Evolutionary conservation across 345 rosid genomes (phyloP), one percentile per base, ranked within the genome.

Genomic region (Populus pruinosa): DNA sequence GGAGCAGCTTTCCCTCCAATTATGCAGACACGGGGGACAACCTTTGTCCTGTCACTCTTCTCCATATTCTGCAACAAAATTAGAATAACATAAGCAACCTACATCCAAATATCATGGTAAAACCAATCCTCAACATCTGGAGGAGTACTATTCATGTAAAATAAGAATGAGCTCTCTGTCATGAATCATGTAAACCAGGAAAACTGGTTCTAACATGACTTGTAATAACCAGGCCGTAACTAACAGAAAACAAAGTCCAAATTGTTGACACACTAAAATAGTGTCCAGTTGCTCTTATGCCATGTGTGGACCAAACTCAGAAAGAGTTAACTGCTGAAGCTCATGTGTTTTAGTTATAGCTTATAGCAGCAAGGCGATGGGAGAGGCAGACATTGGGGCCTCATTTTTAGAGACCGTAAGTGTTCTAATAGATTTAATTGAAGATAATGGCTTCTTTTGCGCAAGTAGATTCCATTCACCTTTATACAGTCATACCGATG

Each of bases 1-100:
- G 89, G 89, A 29, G 89, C 89, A 67, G 89, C 89, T 81, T 85
- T 87, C 38, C 89, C 88, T 65, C 89, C 88, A 71, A 87, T 69
- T 43, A 87, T 87, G 85, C 87, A 85, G 70, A 87, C 88, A 43
- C 86, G 88, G 33, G 89, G 89, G 67, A 85, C 89, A 76, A 87
- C 87, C 23, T 81, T 83, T 71, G 43, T 83, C 79, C 82, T 85
- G 61, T 81, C 86, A 68, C 73, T 79, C 68, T 78, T 70, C 55
- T 83, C 77, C 89, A 87, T 87, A 67, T 84, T 82, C 87, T 86
- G 79, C 64, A 33, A 41, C 65, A 69, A 70, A 63, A 29, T 33
- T 27, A 75, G 55, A 68, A 69, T 11, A 69, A 29, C 39, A 67
- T 50, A 25, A 67, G 76, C 20, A 76, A 39, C 25, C n/a, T 13